Evolutionary conservation across 768 basidiomycete species (phyloP), one percentile per base, ranked within the genome.

Genomic region (Naganishia kalamii): DNA sequence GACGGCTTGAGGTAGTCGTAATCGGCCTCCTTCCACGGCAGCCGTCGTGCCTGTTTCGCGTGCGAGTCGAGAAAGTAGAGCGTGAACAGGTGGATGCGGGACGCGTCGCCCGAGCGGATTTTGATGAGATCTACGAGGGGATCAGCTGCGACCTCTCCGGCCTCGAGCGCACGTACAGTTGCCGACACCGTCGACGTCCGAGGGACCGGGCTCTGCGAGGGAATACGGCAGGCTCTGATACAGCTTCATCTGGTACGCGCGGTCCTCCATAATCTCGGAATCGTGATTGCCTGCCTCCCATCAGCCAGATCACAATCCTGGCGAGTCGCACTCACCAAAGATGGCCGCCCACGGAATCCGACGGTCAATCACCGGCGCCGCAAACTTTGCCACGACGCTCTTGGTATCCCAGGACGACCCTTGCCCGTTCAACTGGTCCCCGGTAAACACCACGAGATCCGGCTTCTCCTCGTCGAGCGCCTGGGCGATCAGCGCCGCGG

Each of bases 1-100:
- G 73, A 86, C 86, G 85, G 81, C 52, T 84, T 88, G 62, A 96
- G 85, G 81, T 86, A 96, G 75, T 96, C 92, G 72, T 91, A 93
- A 63, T 86, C 88, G 0, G 86, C 84, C 0, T 87, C 83, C n/a
- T 77, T 80, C 78, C 77, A 77, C 63, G 86, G 84, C 67, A 85
- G 83, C 2, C 83, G 83, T 1, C 85, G 63, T 30, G 70, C 69
- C 46, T 73, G 72, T 44, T 66, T 67, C 0, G 86, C 80, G 11
- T 89, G 89, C 0, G 91, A 92, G 74, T 97, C 92, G 63, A 97
- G 78, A 81, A 94, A 89, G 77, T 94, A 97, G 2, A 97, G 74
- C 0, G 92, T 91, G 68, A 94, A 80, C n/a, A 92, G 81, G 67
- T 93, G 91, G 32, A 62, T 49, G 11, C 33, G 66, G 15, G 32